Conservation (phyloP, 2,329 filamentous ascomycete genomes). For the Thielaviopsis musarum region DNA sequence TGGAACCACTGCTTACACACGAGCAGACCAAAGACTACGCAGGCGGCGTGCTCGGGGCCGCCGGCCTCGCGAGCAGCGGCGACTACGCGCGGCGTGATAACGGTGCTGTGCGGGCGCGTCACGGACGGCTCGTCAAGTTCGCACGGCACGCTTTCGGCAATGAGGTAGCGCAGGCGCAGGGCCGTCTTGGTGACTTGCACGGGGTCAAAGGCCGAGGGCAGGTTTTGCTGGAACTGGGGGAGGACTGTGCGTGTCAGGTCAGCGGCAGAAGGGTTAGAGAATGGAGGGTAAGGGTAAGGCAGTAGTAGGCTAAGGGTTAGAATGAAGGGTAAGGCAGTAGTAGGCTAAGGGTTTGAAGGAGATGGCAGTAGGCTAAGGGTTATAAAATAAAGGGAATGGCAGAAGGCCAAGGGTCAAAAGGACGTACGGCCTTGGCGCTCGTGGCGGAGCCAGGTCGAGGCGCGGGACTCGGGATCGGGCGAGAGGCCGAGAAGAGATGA, state of each 20-base stretch:
- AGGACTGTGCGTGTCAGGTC: constrained; percentile 37
- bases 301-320: no score
- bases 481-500: constrained; percentile 9
- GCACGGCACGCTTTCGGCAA: constrained; percentile 79
- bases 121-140: constrained; percentile 65
- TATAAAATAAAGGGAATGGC: no score
- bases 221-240: constrained; percentile 39
- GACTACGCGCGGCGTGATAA: constrained; percentile 70
- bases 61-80: constrained; percentile 70
- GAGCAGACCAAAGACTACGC: constrained; percentile 71
- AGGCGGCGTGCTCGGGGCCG: constrained; percentile 53
- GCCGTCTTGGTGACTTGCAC: constrained; percentile 78
- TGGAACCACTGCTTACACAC: constrained; percentile 60
- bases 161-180: constrained; percentile 73
- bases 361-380: no score
- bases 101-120: constrained; percentile 62
- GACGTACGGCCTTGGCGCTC: constrained; percentile 5
- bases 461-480: not conserved
- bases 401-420: no score
- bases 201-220: constrained; percentile 53
- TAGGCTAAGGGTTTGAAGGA: no score
- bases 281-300: no score
- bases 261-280: no score
- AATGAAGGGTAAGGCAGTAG: no score
- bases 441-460: not conserved